Conservation (phyloP, 208 protist species). For the Wallacemonas sp. region DNA sequence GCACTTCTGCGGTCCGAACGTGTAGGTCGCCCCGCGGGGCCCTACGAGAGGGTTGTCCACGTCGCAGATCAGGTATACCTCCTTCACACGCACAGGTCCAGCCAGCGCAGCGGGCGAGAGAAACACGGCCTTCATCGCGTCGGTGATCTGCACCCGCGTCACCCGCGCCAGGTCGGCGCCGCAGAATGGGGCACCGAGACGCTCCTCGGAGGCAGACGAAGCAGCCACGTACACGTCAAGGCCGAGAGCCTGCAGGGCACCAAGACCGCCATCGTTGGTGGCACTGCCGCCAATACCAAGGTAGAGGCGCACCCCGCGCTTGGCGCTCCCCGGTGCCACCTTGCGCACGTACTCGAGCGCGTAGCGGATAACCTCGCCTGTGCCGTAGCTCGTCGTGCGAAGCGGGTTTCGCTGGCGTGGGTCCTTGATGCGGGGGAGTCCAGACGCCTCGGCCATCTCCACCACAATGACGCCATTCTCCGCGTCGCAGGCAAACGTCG, state of each 20-base stretch:
- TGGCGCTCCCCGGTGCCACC: not conserved
- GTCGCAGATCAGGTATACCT: slow-evolving; percentile 76
- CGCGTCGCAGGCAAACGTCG: slow-evolving; percentile 67
- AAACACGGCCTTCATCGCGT: slow-evolving; percentile 23
- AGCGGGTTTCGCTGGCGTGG: slow-evolving; percentile 42
- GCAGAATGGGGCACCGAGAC: slow-evolving; percentile 42
- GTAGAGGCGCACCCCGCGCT: slow-evolving; percentile 39
- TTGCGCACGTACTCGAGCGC: slow-evolving; percentile 42
- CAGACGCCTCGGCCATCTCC: slow-evolving; percentile 75
- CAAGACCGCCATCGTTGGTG: slow-evolving; percentile 84
- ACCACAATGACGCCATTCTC: slow-evolving; percentile 47
- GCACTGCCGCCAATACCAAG: slow-evolving; percentile 81
- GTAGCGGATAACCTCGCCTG: slow-evolving; percentile 64
- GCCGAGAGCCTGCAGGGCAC: slow-evolving; percentile 76
- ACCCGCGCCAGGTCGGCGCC: slow-evolving; percentile 53
- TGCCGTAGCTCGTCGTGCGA: slow-evolving; percentile 72
- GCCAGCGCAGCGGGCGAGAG: not conserved
- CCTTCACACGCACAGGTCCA: not conserved
- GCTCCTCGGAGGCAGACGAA: too few relatives aligned
- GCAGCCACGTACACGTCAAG: slow-evolving; percentile 62
- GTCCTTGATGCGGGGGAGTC: slow-evolving; percentile 50
- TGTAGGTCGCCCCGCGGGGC: slow-evolving; percentile 57
- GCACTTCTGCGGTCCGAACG: slow-evolving; percentile 84
- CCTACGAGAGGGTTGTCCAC: slow-evolving; percentile 73
- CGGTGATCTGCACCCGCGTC: slow-evolving; percentile 29